Evolutionary conservation across 2,329 filamentous ascomycete genomes (phyloP).

Genomic region (Fusarium nurragi): DNA sequence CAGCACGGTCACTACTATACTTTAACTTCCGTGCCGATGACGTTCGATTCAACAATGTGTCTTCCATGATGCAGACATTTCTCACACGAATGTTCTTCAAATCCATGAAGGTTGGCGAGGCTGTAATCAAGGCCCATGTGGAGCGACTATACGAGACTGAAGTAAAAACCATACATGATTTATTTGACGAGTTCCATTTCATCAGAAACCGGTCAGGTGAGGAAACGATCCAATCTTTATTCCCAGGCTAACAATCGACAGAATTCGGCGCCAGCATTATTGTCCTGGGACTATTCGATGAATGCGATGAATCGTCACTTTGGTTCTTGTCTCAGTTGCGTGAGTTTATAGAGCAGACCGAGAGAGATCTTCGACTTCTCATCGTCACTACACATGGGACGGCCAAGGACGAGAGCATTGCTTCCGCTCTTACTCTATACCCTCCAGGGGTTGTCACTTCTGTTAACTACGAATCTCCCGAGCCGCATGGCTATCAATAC

Average conservation of each 20-base stretch:
- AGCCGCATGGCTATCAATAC: not conserved
- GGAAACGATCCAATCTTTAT: no score
- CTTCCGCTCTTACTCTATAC: not conserved
- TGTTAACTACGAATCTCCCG: not conserved
- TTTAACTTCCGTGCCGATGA: not conserved
- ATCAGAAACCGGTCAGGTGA: no score
- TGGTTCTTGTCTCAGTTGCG: not conserved
- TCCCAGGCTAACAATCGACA: not conserved
- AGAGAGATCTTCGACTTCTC: not conserved
- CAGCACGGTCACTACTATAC: rapidly evolving
- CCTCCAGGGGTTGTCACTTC: not conserved
- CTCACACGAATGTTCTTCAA: not conserved
- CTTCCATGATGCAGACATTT: not conserved
- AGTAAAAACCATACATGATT: no score
- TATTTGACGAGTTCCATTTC: not conserved
- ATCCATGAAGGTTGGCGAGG: no score
- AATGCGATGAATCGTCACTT: not conserved
- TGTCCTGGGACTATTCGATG: not conserved
- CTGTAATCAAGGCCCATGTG: no score
- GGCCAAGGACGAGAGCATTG: not conserved
- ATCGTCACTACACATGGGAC: not conserved
- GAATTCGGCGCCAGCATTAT: not conserved
- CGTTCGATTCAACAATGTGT: not conserved
- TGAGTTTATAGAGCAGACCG: not conserved
- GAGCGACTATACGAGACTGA: no score